Base-by-base conservation (phyloP, 352 stramenopile species). In the Blastocystis sp. region DNA sequence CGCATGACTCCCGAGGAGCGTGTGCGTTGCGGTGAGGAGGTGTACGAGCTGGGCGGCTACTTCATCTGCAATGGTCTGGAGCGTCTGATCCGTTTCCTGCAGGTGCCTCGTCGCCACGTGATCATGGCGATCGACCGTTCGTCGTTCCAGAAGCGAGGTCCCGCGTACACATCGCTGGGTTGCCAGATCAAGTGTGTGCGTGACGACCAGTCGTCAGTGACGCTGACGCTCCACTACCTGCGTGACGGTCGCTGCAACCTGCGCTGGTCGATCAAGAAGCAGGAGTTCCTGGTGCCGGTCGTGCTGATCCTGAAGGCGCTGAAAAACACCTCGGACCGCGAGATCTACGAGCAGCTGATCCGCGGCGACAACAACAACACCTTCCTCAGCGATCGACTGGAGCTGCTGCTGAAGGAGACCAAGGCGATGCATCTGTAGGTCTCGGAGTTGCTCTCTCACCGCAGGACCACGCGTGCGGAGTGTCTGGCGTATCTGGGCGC, bases 1-100 rank as follows among this genome's bases (percentile, higher is more conserved):
- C 90, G 90, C 4, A 91, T 96, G 67, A 89, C 88, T 32, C 93
- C 94, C 0, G 86, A 89, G 0, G 88, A 97, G 85, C 89, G 98
- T 27, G 91, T 97, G 7, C 87, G 27, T n/a, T 53, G 42, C 32
- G 36, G 87, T 93, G 84, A 97, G 89, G 94, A 98, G 88, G 92
- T 94, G 77, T 96, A 95, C 79, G 96, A 99, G 87, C 95, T 98
- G 90, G 96, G 96, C 64, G 96, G 96, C 51, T 98, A 98, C 87
- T 99, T 99, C 86, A 97, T 99, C 81, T 96, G 97, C 87, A 97
- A 97, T 88, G 96, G 96, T 38, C 98, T 98, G 89, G 96, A 99
- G 90, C 92, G 96, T 78, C 96, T 96, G 77, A 94, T 99, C 53
- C 91, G 96, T 86, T 89, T 99, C 85, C 89, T 99, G 85, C 96